Base-by-base conservation (phyloP, 2,329 filamentous ascomycete genomes). In the Colletotrichum sp. region DNA sequence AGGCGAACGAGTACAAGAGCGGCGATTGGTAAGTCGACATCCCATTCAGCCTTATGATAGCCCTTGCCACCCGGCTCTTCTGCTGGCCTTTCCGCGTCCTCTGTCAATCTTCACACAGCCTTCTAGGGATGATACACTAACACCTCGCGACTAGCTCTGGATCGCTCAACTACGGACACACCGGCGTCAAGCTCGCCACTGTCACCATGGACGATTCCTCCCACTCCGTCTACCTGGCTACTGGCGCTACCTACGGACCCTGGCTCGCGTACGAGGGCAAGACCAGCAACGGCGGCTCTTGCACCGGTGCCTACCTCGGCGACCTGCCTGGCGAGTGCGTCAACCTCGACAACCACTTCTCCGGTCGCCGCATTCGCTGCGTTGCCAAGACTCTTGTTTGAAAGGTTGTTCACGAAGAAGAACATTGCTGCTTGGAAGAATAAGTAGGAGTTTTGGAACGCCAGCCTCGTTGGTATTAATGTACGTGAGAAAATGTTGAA, bases 1-100 rank as follows among this genome's bases (percentile, higher is more conserved):
- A 60, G 57, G 57, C 57, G 26, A 60, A 60, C 57, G 57, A 60
- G 57, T 60, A 60, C 26, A 60, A n/a, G 57, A 60, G 57, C 57
- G 57, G 24, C 3, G 26, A 60, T 30, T 60, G 57, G 57, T 60
- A 26, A 32, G 26, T n/a, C 43, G 0, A 21, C 4, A 21, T 52
- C 3, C 43, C 10, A 21, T 52, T 13, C n/a, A 52, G 43, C n/a
- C 3, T 48, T 13, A 48, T 3, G 10, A 48, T 1, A 7, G 6
- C 6, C 43, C n/a, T 43, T 0, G 5, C 12, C 36, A 43, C 36
- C 36, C 36, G 36, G 36, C 39, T 18, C 5, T 48, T 18, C 39
- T 43, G 16, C 39, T n/a, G 18, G 39, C 18, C 0, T 48, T n/a
- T n/a, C 39, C 9, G 18, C 8, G 9, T n/a, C 6, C 9, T n/a